phyloP scores from a whole-genome alignment of 176 grass and related monocot species.

The Neostapfia colusana region DNA sequence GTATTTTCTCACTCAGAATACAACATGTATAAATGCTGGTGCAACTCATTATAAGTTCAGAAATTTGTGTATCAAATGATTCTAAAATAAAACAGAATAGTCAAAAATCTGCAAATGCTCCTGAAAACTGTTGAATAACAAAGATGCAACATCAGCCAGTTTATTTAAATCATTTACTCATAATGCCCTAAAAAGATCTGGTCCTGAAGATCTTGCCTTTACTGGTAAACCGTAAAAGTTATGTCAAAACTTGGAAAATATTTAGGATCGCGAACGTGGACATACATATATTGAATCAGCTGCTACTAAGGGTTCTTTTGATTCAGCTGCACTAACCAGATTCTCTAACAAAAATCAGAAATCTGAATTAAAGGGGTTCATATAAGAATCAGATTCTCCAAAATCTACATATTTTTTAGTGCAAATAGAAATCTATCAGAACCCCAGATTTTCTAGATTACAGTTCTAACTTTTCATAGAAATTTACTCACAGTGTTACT shows the following conservation, averaged over 20 bases:
- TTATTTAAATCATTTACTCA: neutral
- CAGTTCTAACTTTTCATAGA: too few species aligned
- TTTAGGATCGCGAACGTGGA: neutral
- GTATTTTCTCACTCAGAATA: neutral
- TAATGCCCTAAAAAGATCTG: neutral
- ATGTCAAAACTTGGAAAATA: neutral
- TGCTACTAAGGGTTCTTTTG: too few species aligned
- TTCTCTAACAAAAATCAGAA: too few species aligned
- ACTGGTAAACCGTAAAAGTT: neutral
- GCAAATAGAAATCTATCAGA: too few species aligned
- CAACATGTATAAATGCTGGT: neutral
- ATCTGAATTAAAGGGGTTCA: too few species aligned
- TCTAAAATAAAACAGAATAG: constrained; percentile 3
- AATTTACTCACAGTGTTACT: too few species aligned
- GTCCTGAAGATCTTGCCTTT: neutral
- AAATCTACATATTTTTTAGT: too few species aligned
- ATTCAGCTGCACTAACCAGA: too few species aligned
- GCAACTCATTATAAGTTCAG: neutral
- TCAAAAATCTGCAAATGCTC: neutral
- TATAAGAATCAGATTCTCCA: too few species aligned
- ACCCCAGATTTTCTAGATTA: too few species aligned
- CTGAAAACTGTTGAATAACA: neutral
- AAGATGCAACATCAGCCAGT: neutral
- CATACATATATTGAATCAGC: too few species aligned
- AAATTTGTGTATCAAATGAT: neutral